phyloP scores from a whole-genome alignment of 768 basidiomycete genomes.

The Xerocomellus chrysenteron region DNA sequence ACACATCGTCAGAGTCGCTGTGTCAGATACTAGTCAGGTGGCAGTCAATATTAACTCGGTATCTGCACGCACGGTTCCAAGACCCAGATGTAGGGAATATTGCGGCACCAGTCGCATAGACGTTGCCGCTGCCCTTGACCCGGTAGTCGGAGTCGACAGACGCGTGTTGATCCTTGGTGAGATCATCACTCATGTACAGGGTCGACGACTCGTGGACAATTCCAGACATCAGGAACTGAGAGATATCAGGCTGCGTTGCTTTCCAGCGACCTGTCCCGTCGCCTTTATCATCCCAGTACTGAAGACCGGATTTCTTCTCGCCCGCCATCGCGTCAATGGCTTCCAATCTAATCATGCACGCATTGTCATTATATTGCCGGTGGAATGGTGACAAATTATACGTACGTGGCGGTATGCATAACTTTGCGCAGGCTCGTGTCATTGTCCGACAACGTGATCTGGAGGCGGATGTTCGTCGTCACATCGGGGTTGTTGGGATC shows the following conservation, averaged over 20 bases:
- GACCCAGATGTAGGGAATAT: constrained; percentile 18
- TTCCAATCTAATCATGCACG: not conserved
- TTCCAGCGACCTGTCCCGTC: not conserved
- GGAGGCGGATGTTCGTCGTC: constrained; percentile 11
- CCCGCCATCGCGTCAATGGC: constrained; percentile 1
- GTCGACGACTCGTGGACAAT: constrained; percentile 5
- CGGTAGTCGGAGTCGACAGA: constrained; percentile 16
- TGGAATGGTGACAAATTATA: not conserved
- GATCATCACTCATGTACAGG: constrained; percentile 7
- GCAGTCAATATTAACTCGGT: not conserved
- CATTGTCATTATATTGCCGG: not conserved
- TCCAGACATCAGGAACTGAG: not conserved
- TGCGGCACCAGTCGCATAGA: constrained; percentile 18
- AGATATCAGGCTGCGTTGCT: not conserved
- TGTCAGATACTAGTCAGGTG: not conserved
- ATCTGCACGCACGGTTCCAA: constrained; percentile 16
- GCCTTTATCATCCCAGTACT: constrained; percentile 5
- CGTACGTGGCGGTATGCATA: constrained; percentile 12
- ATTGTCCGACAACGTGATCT: constrained; percentile 7
- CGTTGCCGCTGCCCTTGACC: constrained; percentile 14
- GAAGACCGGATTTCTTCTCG: not conserved
- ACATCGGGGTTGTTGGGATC: constrained; percentile 1
- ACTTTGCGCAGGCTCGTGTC: constrained; percentile 3
- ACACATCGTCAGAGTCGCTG: constrained; percentile 15
- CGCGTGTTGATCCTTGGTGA: not conserved